Evolutionary conservation across 2,329 filamentous ascomycete genomes (phyloP), one percentile per base, ranked within the genome.

Genomic region (Talaromyces sp.): DNA sequence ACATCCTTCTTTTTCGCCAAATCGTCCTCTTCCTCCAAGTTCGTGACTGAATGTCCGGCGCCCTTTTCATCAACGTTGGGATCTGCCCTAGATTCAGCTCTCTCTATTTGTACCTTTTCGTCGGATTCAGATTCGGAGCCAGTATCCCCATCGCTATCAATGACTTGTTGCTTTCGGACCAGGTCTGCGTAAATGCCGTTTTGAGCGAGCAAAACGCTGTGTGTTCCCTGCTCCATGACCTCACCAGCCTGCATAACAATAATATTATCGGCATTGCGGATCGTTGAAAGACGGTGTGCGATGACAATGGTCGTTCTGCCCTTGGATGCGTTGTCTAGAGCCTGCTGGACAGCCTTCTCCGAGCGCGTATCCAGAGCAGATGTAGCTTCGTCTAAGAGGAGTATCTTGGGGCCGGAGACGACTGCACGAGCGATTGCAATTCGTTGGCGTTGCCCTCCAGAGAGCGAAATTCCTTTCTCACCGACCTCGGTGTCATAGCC

Each of bases 301-400:
- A 99, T 98, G 7, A 92, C 90, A 67, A 98, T 96, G 2, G 93
- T 98, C 0, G 95, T 98, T 58, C 93, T 86, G 26, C 93, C 93
- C 64, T 89, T 83, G 1, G 92, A 84, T 26, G 93, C 93, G 55
- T 85, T 88, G 68, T 97, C 92, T 10, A 99, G 82, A 19, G 95
- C 95, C 49, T 90, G 90, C 74, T 98, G 95, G 1, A 99, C 93
- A 11, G 96, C 89, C 55, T 91, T 91, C 77, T 99, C 95, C 0
- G 91, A 96, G 71, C 93, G 93, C n/a, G 93, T 96, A 70, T 99
- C 95, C 0, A 99, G 82, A 4, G 92, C 91, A 38, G 90, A 95
- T 0, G 95, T 99, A 4, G 95, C 95, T 75, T 99, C 95, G 66
- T 99, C 95, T 9, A 99, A 86, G 0, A 99, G 83, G 1, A 99